phyloP scores from a whole-genome alignment of 345 rosid genomes.

The Nasturtium officinale region DNA sequence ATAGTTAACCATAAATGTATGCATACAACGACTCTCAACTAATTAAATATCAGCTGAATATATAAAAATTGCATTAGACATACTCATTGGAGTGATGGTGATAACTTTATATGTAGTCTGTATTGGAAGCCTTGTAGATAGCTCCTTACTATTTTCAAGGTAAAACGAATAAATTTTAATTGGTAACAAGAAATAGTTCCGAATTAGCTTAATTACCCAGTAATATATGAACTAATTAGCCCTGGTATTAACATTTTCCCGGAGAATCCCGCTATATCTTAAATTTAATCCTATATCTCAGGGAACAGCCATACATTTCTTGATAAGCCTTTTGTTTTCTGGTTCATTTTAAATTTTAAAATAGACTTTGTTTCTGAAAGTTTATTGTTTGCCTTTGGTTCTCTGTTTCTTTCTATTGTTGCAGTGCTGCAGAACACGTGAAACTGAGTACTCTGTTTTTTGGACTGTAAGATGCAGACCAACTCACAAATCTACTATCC shows the following conservation, averaged over 20 bases:
- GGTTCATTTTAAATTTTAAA: not conserved
- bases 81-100: not conserved
- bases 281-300: slow-evolving; percentile 27
- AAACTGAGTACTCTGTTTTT: slow-evolving; percentile 19
- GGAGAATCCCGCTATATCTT: slow-evolving; percentile 27
- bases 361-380: not conserved
- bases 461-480: not conserved
- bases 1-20: not conserved
- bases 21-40: not conserved
- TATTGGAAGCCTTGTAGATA: not conserved
- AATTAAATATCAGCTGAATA: not conserved
- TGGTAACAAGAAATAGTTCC: not conserved
- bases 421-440: slow-evolving; percentile 14
- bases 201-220: not conserved
- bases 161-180: not conserved
- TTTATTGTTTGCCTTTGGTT: not conserved
- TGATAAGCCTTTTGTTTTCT: slow-evolving; percentile 4
- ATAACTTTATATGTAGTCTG: not conserved
- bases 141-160: not conserved
- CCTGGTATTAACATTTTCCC: slow-evolving; percentile 2
- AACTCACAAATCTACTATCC: not conserved
- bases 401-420: slow-evolving; percentile 22
- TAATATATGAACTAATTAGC: not conserved
- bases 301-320: slow-evolving; percentile 12
- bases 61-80: not conserved